Base-by-base conservation (phyloP, 257 asterid species). In the Solanum virginianum region DNA sequence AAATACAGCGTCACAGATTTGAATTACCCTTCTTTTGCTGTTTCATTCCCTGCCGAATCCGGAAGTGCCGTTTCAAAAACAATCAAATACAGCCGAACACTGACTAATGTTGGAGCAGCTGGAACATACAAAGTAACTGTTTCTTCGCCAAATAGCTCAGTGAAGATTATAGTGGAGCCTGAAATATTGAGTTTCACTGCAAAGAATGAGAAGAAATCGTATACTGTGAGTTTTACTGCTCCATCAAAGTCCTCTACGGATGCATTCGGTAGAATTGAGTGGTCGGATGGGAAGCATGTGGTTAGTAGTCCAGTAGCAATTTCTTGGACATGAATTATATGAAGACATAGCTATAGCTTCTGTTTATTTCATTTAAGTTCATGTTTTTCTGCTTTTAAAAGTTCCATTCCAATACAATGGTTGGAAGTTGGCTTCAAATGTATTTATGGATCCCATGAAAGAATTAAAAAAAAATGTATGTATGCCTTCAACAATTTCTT, bases 1-100 rank as follows among this genome's bases (percentile, higher is more conserved):
- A 86, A 56, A 9, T 92, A 90, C 92, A 93, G 94, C 60, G 89
- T 94, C 56, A 90, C 90, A 45, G 90, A 96, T 91, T 91, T 96
- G 60, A 96, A 96, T 57, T 96, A 96, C 95, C 99, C 98, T 65
- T 96, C 98, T 0, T 95, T 96, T 84, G 93, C 98, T 0, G 91
- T 97, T 3, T 24, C 91, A 8, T 88, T 91, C 7, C 86, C 83
- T 43, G 85, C 89, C 1, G 79, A 84, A 7, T 84, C 72, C 32
- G 88, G 83, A 7, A 87, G 88, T 16, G 85, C 81, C 5, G 86
- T 86, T 2, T 45, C 91, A 77, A 85, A 65, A 43, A 91, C 81
- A 80, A 91, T 94, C 17, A 97, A 91, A 85, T 89, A 94, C 94
- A 90, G 94, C 0, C 88, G 98, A 49, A 94, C 97, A 0, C 83